Evolutionary conservation across 2,329 filamentous ascomycete genomes (phyloP).

Genomic region (Colletotrichum trifolii): DNA sequence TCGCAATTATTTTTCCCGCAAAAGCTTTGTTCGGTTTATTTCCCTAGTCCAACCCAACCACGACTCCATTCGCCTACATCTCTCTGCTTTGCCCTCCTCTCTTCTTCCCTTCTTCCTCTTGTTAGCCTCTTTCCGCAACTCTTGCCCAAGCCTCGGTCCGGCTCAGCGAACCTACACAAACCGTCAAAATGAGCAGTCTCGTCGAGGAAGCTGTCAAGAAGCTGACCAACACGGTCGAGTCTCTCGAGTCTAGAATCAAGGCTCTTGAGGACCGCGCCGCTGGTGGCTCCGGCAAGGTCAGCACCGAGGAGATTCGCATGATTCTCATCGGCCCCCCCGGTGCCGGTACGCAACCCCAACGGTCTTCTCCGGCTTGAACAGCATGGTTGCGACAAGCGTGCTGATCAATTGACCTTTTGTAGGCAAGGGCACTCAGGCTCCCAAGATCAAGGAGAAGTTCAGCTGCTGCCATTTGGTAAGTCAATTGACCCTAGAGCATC

Average conservation of each 20-base stretch:
- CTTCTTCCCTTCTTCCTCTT: constrained; percentile 12
- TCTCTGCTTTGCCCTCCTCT: constrained; percentile 14
- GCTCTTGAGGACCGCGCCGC: constrained; percentile 82
- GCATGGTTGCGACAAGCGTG: not conserved
- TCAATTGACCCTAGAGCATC: constrained; percentile 40
- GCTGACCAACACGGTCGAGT: constrained; percentile 84
- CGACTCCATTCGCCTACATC: constrained; percentile 10
- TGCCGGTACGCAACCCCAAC: constrained; percentile 76
- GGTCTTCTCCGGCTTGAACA: constrained; percentile 9
- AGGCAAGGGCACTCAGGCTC: constrained; percentile 99
- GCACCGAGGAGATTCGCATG: constrained; percentile 83
- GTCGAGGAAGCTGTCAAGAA: constrained; percentile 86
- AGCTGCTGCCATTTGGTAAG: constrained; percentile 95
- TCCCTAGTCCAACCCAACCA: constrained; percentile 21
- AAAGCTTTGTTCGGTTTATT: constrained; percentile 35
- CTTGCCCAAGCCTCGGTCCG: constrained; percentile 38
- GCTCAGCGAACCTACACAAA: constrained; percentile 39
- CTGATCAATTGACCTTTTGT: constrained; percentile 32
- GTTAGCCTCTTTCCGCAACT: constrained; percentile 29
- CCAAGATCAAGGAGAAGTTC: constrained; percentile 98
- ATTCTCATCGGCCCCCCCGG: constrained; percentile 97
- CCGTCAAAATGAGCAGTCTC: constrained; percentile 78
- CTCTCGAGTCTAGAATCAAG: constrained; percentile 87
- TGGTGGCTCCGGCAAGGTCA: constrained; percentile 61
- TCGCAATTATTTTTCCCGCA: constrained; percentile 38